These are phyloP conservation scores for Protostelium mycophagum DNA, from an alignment of 78 protist genomes.

Conservation along the genomic window DNA sequence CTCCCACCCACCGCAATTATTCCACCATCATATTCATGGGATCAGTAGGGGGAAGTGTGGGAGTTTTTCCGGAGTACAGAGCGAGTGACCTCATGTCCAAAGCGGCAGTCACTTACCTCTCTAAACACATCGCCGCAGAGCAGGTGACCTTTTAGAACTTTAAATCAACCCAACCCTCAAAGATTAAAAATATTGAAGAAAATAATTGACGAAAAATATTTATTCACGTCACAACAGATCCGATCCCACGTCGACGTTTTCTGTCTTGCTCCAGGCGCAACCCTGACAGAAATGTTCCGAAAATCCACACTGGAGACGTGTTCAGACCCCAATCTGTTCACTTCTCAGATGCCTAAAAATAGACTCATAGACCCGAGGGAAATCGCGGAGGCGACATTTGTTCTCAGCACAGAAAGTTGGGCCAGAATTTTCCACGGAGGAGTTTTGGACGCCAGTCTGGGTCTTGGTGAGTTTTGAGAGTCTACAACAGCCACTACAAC, in stretches of 20 bases:
- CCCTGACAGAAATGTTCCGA: neutral
- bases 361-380: neutral
- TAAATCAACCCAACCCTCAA: too few relatives aligned
- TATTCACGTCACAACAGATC: neutral
- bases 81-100: neutral
- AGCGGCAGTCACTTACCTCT: neutral
- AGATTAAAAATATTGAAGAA: too few relatives aligned
- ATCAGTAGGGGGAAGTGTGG: neutral
- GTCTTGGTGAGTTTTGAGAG: neutral
- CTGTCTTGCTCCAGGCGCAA: neutral
- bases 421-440: neutral
- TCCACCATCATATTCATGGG: neutral
- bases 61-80: neutral
- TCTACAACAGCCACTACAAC: too few relatives aligned
- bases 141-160: neutral
- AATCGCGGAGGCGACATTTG: neutral
- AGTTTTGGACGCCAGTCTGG: neutral
- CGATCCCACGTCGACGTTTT: neutral
- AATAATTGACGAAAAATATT: too few relatives aligned
- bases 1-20: neutral
- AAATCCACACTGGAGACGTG: neutral
- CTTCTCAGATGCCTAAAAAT: neutral
- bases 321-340: neutral
- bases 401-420: neutral
- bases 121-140: neutral